Evolutionary conservation across 176 grass and related monocot genomes (phyloP).

Genomic region (Eragrostis curvula): DNA sequence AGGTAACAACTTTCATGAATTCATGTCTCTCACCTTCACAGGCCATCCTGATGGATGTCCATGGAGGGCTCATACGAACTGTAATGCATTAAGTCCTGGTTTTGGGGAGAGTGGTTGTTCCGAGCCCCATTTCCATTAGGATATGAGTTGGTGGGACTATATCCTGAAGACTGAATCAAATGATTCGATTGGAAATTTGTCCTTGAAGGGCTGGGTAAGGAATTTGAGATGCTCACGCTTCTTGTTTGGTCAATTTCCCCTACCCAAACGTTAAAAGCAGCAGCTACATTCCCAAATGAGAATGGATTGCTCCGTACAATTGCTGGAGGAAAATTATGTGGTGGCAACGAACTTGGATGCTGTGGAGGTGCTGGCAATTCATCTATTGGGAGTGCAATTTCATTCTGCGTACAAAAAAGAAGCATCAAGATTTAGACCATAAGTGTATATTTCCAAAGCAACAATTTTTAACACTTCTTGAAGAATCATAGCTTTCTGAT

Average conservation of each 20-base stretch:
- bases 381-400: constrained; percentile 53
- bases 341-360: constrained; percentile 32
- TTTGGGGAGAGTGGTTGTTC: constrained; percentile 29
- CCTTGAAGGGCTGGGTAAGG: constrained; percentile 35
- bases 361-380: constrained; percentile 36
- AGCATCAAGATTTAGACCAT: constrained; percentile 26
- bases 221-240: constrained; percentile 34
- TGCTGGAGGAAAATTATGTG: constrained; percentile 15
- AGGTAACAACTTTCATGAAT: neutral
- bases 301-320: constrained; percentile 33
- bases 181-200: constrained; percentile 32
- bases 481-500: neutral
- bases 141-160: neutral
- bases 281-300: constrained; percentile 41
- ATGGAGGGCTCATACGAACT: constrained; percentile 32
- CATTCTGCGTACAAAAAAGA: constrained; percentile 52
- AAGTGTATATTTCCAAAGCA: constrained; percentile 17
- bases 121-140: constrained; percentile 13
- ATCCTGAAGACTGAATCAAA: constrained; percentile 28
- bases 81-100: constrained; percentile 1
- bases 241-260: constrained; percentile 45
- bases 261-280: constrained; percentile 33
- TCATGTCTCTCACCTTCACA: constrained; percentile 30
- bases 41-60: constrained; percentile 51
- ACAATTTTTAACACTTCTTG: constrained; percentile 13